A percentile compares a stretch with the other conserved stretches of the same genome.
Evolutionary conservation across 805 yeast genomes (phyloP).

Genomic region (Danielia reshetovae): DNA sequence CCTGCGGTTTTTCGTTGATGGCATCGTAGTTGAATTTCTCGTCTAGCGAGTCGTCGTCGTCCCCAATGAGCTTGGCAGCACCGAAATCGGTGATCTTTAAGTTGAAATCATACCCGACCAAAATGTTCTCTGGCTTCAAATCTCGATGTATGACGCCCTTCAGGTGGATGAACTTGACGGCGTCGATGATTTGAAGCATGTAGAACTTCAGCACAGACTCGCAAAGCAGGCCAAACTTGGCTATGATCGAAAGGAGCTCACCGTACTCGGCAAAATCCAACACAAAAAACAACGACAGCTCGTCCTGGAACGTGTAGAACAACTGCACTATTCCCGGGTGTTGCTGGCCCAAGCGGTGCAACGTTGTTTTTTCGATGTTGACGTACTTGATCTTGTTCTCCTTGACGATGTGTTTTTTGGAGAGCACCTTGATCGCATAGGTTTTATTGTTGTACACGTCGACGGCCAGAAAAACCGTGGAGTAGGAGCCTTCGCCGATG

Average conservation of each 20-base stretch:
- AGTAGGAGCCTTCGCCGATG: conserved; percentile 94
- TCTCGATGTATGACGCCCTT: conserved; percentile 92
- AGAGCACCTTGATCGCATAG: conserved; percentile 87
- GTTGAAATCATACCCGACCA: conserved; percentile 80
- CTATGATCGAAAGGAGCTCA: conserved; percentile 78
- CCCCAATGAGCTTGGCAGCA: conserved; percentile 76
- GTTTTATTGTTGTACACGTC: conserved; percentile 70
- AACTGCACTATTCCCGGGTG: conserved; percentile 94
- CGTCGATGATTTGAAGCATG: conserved; percentile 83
- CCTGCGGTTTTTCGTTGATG: conserved; percentile 15
- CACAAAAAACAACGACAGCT: conserved; percentile 80
- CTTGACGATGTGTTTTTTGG: conserved; percentile 87
- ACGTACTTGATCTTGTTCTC: conserved; percentile 95
- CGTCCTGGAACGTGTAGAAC: conserved; percentile 94
- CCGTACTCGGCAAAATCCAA: conserved; percentile 94
- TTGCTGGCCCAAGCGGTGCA: conserved; percentile 75
- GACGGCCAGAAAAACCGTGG: conserved; percentile 85
- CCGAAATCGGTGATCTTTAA: conserved; percentile 96
- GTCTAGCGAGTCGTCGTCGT: conserved; percentile 27
- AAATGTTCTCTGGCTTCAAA: conserved; percentile 88
- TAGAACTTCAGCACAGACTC: conserved; percentile 77
- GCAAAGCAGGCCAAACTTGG: conserved; percentile 71
- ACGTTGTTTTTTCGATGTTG: conserved; percentile 87
- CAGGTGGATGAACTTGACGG: conserved; percentile 81
- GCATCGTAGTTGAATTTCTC: conserved; percentile 31